Conservation (phyloP, 805 yeast species). For the Candida lessepsii region DNA sequence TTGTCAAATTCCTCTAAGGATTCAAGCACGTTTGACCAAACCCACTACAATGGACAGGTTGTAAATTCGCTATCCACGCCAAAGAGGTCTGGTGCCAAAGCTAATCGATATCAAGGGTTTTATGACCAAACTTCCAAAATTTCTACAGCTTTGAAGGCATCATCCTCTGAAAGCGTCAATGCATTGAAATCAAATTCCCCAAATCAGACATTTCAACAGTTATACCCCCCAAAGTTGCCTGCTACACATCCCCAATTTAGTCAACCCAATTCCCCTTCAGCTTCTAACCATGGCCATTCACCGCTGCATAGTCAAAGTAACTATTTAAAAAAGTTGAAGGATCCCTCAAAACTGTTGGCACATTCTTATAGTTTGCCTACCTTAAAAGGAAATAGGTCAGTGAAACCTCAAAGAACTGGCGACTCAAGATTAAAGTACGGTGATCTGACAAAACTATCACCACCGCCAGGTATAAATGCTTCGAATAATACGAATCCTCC, state of each 20-base stretch:
- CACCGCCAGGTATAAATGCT: constrained; percentile 13
- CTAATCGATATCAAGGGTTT: constrained; percentile 46
- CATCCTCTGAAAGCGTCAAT: constrained; percentile 25
- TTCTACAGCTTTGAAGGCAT: constrained; percentile 42
- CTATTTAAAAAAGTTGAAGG: constrained; percentile 2
- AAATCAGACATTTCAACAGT: constrained; percentile 10
- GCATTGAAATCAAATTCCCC: constrained; percentile 19
- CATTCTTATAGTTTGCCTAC: constrained; percentile 30
- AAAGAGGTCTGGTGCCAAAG: constrained; percentile 42
- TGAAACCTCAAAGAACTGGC: constrained; percentile 11
- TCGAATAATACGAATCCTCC: neutral
- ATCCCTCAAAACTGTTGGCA: constrained; percentile 15
- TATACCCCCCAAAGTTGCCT: constrained; percentile 2
- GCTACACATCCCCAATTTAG: neutral
- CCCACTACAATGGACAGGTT: constrained; percentile 1
- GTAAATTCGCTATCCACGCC: constrained; percentile 16
- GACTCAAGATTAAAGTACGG: constrained; percentile 12
- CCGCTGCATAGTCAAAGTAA: neutral
- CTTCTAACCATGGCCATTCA: neutral
- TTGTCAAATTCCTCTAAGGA: constrained; percentile 34
- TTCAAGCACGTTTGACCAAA: constrained; percentile 14
- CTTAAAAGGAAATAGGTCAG: constrained; percentile 14
- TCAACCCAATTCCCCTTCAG: constrained; percentile 1
- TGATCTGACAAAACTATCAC: constrained; percentile 11
- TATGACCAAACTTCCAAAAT: constrained; percentile 45